phyloP scores from a whole-genome alignment of 108 stramenopile genomes.

The Nitzschia inconspicua region DNA sequence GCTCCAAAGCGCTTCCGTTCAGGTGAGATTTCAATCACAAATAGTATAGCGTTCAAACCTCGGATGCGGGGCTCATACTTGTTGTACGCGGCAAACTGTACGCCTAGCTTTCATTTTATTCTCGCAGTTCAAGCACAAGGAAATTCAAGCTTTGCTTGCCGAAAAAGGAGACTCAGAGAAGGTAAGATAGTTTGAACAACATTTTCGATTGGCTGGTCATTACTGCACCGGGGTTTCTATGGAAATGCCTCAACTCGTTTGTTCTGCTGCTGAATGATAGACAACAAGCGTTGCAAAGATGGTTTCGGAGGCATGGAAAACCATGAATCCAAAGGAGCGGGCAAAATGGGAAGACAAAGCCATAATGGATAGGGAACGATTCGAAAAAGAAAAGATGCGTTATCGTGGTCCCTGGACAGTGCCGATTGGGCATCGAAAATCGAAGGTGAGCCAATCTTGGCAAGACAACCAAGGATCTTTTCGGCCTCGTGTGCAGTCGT shows the following conservation, averaged over 20 bases:
- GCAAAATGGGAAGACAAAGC: slow-evolving; percentile 26
- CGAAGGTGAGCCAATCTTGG: neutral
- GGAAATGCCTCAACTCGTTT: neutral
- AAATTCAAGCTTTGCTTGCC: neutral
- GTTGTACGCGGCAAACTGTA: neutral
- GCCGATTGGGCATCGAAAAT: slow-evolving; percentile 4
- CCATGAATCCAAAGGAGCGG: slow-evolving; percentile 12
- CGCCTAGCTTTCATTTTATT: slow-evolving; percentile 32
- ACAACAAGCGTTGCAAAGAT: slow-evolving; percentile 38
- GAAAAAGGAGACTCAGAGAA: neutral
- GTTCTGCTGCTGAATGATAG: slow-evolving; percentile 1
- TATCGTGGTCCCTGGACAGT: slow-evolving; percentile 36
- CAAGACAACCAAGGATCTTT: too few relatives aligned
- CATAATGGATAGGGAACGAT: slow-evolving; percentile 15
- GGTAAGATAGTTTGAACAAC: neutral
- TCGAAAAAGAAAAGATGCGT: slow-evolving; percentile 15
- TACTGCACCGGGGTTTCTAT: neutral
- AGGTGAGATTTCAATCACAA: neutral
- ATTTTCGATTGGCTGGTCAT: neutral
- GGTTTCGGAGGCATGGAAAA: slow-evolving; percentile 31
- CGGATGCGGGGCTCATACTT: neutral
- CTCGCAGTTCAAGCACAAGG: slow-evolving; percentile 16
- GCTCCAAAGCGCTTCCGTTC: neutral
- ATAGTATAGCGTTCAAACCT: neutral
- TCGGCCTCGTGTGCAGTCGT: too few relatives aligned